phyloP scores from a whole-genome alignment of 129 eudicot species.

The Flaveria robusta region DNA sequence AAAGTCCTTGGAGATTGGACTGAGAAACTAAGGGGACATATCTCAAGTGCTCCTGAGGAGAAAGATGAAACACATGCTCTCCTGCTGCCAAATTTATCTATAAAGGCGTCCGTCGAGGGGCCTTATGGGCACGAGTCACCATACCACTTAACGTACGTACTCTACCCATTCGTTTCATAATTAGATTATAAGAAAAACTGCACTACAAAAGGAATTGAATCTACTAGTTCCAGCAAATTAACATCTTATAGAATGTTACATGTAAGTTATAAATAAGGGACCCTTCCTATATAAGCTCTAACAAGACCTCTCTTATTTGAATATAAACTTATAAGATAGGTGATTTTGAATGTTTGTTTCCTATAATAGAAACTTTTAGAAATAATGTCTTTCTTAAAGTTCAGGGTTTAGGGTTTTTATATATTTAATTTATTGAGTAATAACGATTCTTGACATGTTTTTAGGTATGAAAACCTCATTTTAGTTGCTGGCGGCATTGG shows the following conservation, averaged over 20 bases:
- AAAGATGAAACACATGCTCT: constrained; percentile 27
- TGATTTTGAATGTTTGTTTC: neutral
- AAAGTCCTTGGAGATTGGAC: constrained; percentile 95
- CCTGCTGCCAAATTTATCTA: constrained; percentile 31
- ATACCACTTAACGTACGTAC: constrained; percentile 67
- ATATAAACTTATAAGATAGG: neutral
- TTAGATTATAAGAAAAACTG: neutral
- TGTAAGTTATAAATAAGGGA: neutral
- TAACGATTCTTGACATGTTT: constrained; percentile 10
- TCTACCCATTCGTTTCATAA: constrained; percentile 8
- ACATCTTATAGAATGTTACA: neutral
- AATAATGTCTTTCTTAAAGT: neutral
- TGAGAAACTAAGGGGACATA: constrained; percentile 51
- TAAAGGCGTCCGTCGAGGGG: constrained; percentile 79
- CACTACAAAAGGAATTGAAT: neutral
- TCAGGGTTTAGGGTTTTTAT: neutral
- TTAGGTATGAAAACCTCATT: constrained; percentile 82
- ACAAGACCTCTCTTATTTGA: neutral
- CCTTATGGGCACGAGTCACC: constrained; percentile 95
- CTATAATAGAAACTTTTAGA: too few species aligned
- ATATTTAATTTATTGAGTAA: neutral
- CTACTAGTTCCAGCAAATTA: neutral
- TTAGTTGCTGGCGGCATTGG: constrained; percentile 98
- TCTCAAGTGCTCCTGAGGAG: constrained; percentile 43
- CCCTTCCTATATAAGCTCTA: neutral